Conservation (phyloP, 169 alveolate species). For the Cryptosporidium meleagridis region DNA sequence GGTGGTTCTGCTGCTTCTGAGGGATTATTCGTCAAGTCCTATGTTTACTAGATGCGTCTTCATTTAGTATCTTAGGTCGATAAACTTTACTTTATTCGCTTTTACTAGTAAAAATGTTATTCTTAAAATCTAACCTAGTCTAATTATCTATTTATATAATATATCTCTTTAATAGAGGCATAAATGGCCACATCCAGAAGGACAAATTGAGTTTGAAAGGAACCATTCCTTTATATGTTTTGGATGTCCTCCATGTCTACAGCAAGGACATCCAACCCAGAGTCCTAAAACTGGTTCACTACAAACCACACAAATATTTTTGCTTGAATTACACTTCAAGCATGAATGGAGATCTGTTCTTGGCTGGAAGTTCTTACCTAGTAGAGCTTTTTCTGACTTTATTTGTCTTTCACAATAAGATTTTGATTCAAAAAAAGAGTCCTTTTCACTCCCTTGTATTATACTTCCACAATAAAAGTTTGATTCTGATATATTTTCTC, state of each 20-base stretch:
- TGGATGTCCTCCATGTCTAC: slow-evolving; percentile 74
- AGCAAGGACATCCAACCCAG: slow-evolving; percentile 55
- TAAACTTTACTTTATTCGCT: not conserved
- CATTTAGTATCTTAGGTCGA: not conserved
- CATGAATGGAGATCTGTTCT: slow-evolving; percentile 12
- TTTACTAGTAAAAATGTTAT: too few relatives aligned
- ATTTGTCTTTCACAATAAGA: not conserved
- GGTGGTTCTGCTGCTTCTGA: slow-evolving; percentile 77
- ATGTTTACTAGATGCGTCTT: slow-evolving; percentile 26
- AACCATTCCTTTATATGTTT: slow-evolving; percentile 42
- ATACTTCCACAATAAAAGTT: slow-evolving; percentile 58
- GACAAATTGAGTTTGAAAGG: slow-evolving; percentile 32
- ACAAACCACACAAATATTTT: slow-evolving; percentile 40
- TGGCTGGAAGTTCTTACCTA: not conserved
- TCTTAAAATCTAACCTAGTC: not conserved
- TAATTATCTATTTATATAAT: not conserved
- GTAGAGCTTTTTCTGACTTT: not conserved
- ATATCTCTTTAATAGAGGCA: slow-evolving; percentile 4
- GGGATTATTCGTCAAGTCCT: slow-evolving; percentile 57
- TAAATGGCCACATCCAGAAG: slow-evolving; percentile 70
- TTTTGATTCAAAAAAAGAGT: not conserved
- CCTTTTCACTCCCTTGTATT: not conserved
- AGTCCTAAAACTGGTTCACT: slow-evolving; percentile 40
- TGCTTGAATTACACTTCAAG: slow-evolving; percentile 2
- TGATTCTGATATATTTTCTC: slow-evolving; percentile 47